Conservation (phyloP, 441 rosid species). For the Theobroma grandiflorum region DNA sequence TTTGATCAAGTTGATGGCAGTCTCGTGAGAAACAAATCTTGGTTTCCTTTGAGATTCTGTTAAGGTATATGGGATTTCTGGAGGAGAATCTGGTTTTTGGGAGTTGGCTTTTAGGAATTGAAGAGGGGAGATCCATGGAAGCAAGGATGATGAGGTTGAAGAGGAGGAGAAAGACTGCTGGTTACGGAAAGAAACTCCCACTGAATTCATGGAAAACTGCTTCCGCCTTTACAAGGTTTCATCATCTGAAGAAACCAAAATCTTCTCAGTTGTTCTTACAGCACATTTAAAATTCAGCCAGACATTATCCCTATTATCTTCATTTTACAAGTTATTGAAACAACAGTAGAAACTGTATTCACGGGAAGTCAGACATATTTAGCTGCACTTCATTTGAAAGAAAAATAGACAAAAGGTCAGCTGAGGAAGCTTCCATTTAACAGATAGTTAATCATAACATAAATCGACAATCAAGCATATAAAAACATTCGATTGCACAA, state of each 20-base stretch:
- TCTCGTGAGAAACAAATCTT: slow-evolving; percentile 66
- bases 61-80: slow-evolving; percentile 34
- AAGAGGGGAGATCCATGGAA: slow-evolving; percentile 78
- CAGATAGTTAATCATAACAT: not conserved
- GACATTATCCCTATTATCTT: not conserved
- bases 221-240: not conserved
- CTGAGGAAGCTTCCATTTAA: not conserved
- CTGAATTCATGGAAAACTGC: slow-evolving; percentile 34
- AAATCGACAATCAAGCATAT: not conserved
- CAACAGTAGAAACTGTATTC: not conserved
- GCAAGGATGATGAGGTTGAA: slow-evolving; percentile 41
- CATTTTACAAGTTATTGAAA: not conserved
- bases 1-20: slow-evolving; percentile 68
- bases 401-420: not conserved
- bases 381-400: slow-evolving; percentile 4
- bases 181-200: slow-evolving; percentile 20
- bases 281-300: not conserved
- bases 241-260: slow-evolving; percentile 23
- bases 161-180: slow-evolving; percentile 44
- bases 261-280: not conserved
- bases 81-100: slow-evolving; percentile 43
- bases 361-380: not conserved
- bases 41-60: slow-evolving; percentile 40
- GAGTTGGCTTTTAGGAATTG: slow-evolving; percentile 31
- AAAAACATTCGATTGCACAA: not conserved